Evolutionary conservation across 441 rosid genomes (phyloP), one percentile per base, ranked within the genome.

Genomic region (Eutrema salsugineum): DNA sequence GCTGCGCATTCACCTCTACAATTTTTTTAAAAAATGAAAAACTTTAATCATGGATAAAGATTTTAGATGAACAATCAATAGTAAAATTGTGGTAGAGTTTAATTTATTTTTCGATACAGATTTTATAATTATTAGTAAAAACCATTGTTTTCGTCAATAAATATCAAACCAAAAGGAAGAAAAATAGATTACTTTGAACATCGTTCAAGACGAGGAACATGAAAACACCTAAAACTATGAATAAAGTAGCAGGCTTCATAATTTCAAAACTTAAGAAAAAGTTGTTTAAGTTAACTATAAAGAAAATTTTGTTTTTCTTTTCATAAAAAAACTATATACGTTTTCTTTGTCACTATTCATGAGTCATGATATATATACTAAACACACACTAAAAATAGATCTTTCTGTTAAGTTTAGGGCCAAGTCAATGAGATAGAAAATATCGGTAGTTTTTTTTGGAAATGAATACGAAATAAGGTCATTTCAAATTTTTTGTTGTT

Each of bases 1-100:
- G n/a, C 63, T 39, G 47, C 39, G 63, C 63, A 12, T 58, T 58
- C 63, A 38, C 63, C 24, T 58, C 47, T 58, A 58, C 47, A 1
- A 9, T 20, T 39, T 38, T 11, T 32, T 20, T 17, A 38, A 0
- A 38, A 1, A 36, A 6, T 6, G 2, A 12, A 11, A 38, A 11
- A 38, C 9, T 9, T 9, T 9, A 36, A 38, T 38, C 5, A n/a
- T 38, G 4, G 6, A 38, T 11, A 38, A 38, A 38, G 5, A 38
- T 38, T 11, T 11, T 38, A 38, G 42, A n/a, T 38, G 42, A 11
- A 38, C 42, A 38, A 11, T 38, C 11, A n/a, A 38, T 38, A 38
- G 0, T 38, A 38, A 1, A 3, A 11, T 11, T 38, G 4, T 38
- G 4, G 43, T 14, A 5, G 14, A 12, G 44, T 40, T 40, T 40